phyloP scores from a whole-genome alignment of 164 flowering plant genomes.

The Malania oleifera region DNA sequence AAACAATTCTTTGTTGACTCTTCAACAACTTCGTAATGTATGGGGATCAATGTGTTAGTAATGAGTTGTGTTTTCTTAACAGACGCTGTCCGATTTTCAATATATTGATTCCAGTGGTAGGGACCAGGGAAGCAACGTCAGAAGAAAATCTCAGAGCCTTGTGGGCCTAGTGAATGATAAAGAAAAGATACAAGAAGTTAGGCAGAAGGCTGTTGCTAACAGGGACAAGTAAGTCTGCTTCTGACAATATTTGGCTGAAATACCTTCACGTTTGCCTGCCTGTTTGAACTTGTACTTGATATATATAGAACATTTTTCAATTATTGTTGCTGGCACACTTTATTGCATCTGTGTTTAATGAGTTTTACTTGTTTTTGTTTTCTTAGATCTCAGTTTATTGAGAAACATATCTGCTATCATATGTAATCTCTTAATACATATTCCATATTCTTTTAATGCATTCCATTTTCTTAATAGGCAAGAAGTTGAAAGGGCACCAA shows the following conservation, averaged over 20 bases:
- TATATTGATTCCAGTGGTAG: constrained; percentile 94
- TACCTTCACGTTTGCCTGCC: neutral
- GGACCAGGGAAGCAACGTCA: constrained; percentile 93
- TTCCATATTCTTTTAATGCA: too few species aligned
- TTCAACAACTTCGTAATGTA: neutral
- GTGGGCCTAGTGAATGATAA: constrained; percentile 86
- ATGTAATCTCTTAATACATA: too few species aligned
- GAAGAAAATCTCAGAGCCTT: constrained; percentile 94
- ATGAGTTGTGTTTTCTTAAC: constrained; percentile 14
- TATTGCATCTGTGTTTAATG: too few species aligned
- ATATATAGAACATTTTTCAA: too few species aligned
- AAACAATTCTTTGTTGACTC: constrained; percentile 2
- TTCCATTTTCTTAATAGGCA: too few species aligned
- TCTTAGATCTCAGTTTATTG: too few species aligned
- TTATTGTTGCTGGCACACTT: too few species aligned
- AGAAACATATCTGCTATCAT: too few species aligned
- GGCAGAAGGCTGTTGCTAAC: constrained; percentile 85
- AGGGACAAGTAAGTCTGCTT: constrained; percentile 76
- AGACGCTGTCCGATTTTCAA: constrained; percentile 90
- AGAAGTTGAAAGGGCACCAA: too few species aligned
- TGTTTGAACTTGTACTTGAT: neutral
- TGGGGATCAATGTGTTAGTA: neutral
- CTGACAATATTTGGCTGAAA: neutral
- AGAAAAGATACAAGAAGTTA: constrained; percentile 78
- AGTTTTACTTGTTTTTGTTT: too few species aligned